These are phyloP conservation scores for Striga hermonthica DNA, from an alignment of 305 asterid species.

Conservation along the genomic window DNA sequence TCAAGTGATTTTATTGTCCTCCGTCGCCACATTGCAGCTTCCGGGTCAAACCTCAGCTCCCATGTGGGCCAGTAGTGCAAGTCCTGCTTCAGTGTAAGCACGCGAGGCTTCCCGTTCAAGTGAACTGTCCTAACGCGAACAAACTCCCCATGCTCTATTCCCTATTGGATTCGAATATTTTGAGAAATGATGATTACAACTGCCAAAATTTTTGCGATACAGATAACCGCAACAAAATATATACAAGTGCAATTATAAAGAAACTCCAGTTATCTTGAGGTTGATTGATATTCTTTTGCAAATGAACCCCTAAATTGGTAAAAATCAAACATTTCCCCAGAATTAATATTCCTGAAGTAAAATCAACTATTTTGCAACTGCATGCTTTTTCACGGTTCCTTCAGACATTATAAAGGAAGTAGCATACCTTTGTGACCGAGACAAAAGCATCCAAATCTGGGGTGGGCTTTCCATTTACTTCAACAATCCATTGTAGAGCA, in stretches of 20 bases:
- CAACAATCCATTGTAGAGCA: constrained; percentile 96
- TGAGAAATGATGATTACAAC: constrained; percentile 6
- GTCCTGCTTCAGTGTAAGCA: constrained; percentile 90
- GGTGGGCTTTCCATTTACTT: constrained; percentile 89
- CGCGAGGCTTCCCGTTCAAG: constrained; percentile 93
- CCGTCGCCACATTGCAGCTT: constrained; percentile 80
- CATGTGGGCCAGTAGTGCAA: constrained; percentile 98
- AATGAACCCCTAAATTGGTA: neutral
- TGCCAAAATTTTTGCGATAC: too few species aligned
- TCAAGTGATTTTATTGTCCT: constrained; percentile 61
- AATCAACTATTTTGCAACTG: constrained; percentile 7
- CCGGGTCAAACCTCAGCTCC: constrained; percentile 88
- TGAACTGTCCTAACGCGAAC: constrained; percentile 82
- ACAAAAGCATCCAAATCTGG: constrained; percentile 89
- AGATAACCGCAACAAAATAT: too few species aligned
- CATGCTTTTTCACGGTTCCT: neutral
- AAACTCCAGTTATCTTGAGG: too few species aligned
- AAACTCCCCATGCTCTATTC: constrained; percentile 79
- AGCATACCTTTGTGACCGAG: constrained; percentile 75
- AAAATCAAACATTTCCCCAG: too few species aligned
- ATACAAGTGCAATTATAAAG: too few species aligned
- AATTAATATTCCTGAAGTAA: neutral
- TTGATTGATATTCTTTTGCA: too few species aligned
- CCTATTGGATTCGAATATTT: constrained; percentile 40
- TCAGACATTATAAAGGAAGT: constrained; percentile 10